Base-by-base conservation (phyloP, 2,329 filamentous ascomycete genomes). In the Drechslerella coelobrocha region DNA sequence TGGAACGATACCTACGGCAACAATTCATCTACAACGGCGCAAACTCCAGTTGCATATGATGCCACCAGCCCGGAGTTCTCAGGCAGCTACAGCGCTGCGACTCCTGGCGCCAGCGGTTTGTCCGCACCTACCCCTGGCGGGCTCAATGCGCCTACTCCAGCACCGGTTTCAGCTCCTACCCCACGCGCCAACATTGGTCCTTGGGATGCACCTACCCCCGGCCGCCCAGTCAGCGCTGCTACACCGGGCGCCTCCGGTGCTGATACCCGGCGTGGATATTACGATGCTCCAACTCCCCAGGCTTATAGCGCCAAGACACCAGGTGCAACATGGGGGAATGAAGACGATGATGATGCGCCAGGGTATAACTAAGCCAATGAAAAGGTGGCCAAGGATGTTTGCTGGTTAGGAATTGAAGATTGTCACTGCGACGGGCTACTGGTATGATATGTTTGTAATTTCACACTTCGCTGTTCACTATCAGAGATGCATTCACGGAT, bases 121-220 rank as follows among this genome's bases (percentile, higher is more conserved):
- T 86, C 85, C 74, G 89, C 89, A 2, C 89, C 89, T 0, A 92
- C 89, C 0, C 89, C 88, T 0, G 88, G 87, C 1, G 87, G 85
- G 5, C 76, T 79, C 53, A 76, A 74, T 86, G 86, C 73, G 54
- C 77, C 74, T 9, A 77, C 77, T 27, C 77, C 77, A 2, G 77
- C 76, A 1, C 74, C 77, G n/a, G 88, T 89, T 61, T 83, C 85
- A 5, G 88, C 88, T 1, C 86, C 87, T 0, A 90, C 88, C 0
- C 88, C 88, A 0, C 86, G 82, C 2, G 86, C 79, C 50, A 84
- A 81, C 62, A 89, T 88, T 14, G 51, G 82, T 77, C 74, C 81
- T 75, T 80, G 80, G 12, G 79, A 81, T 47, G 79, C 76, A 62
- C 80, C 80, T 4, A 80, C 81, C 8, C 81, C 81, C 0, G 82